These are phyloP conservation scores for Scedosporium boydii DNA, from an alignment of 2,329 filamentous ascomycete species.

Conservation along the genomic window DNA sequence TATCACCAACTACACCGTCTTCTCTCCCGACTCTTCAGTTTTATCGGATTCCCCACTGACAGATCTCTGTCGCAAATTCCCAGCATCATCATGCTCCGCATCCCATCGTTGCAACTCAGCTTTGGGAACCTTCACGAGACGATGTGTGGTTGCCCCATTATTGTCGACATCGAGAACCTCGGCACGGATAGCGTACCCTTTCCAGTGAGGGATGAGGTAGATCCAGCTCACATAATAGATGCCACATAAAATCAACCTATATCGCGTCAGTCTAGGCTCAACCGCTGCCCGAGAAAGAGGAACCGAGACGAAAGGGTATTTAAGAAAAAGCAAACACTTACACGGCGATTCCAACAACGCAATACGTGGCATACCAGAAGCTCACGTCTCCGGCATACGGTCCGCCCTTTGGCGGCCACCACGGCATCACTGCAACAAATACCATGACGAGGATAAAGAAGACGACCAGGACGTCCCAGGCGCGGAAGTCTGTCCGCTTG, in stretches of 20 bases:
- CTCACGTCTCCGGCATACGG: conserved; percentile 53
- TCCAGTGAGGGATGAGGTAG: conserved; percentile 39
- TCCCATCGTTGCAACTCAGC: conserved; percentile 47
- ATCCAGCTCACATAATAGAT: conserved; percentile 53
- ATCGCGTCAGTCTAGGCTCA: not conserved
- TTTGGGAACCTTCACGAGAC: conserved; percentile 43
- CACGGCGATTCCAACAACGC: conserved; percentile 54
- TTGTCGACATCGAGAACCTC: conserved; percentile 42
- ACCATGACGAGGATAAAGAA: conserved; percentile 52
- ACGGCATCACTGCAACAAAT: conserved; percentile 59
- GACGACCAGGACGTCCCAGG: conserved; percentile 47
- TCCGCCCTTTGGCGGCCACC: conserved; percentile 57
- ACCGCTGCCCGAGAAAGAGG: not conserved
- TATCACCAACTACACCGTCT: not conserved
- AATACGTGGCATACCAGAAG: conserved; percentile 67
- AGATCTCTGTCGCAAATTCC: conserved; percentile 14
- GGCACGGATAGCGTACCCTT: conserved; percentile 45
- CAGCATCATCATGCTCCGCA: conserved; percentile 42
- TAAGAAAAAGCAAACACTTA: conserved; percentile 26
- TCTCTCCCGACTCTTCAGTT: not conserved
- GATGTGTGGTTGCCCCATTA: conserved; percentile 31
- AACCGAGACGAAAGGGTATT: not conserved
- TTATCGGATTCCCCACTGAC: not conserved
- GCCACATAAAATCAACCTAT: conserved; percentile 39
- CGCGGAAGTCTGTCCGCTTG: conserved; percentile 39